A percentile compares a stretch with the other conserved stretches of the same genome.
Evolutionary conservation across 805 yeast species (phyloP).

Genomic region (Candida alai): DNA sequence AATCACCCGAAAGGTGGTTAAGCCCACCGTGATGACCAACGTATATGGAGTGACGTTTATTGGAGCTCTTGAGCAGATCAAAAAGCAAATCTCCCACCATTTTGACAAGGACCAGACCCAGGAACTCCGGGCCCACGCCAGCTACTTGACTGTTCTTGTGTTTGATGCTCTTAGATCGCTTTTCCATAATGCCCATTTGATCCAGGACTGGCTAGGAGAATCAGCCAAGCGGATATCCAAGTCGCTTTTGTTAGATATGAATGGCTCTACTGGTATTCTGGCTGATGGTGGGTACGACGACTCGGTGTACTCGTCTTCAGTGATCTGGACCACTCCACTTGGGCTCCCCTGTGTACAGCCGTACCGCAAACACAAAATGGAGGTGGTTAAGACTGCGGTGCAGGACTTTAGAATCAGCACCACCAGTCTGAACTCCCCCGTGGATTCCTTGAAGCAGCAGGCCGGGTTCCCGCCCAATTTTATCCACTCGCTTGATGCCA

Average conservation of each 20-base stretch:
- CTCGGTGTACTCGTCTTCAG: constrained; percentile 74
- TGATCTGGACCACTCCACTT: constrained; percentile 96
- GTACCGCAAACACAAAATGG: constrained; percentile 65
- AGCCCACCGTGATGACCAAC: constrained; percentile 97
- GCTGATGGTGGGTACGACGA: constrained; percentile 47
- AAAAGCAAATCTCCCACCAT: constrained; percentile 64
- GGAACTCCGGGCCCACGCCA: constrained; percentile 27
- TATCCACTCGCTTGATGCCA: constrained; percentile 93
- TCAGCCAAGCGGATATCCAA: constrained; percentile 78
- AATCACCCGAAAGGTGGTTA: constrained; percentile 82
- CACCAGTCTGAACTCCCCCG: constrained; percentile 65
- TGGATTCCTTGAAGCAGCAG: constrained; percentile 84
- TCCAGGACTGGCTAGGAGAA: constrained; percentile 94
- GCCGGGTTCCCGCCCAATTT: constrained; percentile 95
- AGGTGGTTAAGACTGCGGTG: constrained; percentile 71
- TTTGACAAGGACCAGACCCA: constrained; percentile 45
- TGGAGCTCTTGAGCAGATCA: constrained; percentile 89
- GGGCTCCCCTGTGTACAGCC: constrained; percentile 98
- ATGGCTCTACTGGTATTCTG: constrained; percentile 60
- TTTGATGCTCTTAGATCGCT: constrained; percentile 80
- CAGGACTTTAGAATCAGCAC: constrained; percentile 88
- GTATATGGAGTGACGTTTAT: constrained; percentile 95
- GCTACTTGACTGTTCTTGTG: constrained; percentile 73
- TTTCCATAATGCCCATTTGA: constrained; percentile 87
- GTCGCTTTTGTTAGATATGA: constrained; percentile 36